Evolutionary conservation across 768 basidiomycete species (phyloP).

Genomic region (Tephrocybe sp.): DNA sequence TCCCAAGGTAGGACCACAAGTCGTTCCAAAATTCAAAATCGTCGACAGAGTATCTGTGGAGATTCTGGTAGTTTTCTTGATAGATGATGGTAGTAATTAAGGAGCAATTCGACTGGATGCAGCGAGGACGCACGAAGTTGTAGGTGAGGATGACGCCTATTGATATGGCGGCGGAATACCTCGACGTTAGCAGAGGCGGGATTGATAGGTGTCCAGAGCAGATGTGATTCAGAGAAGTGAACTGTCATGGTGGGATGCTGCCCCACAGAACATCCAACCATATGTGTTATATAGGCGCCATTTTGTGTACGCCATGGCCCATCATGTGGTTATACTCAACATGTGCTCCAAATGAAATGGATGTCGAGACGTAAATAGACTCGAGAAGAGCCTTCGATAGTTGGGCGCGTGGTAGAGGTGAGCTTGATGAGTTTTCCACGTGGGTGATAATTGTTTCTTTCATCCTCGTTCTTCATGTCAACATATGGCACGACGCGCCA

Average conservation of each 20-base stretch:
- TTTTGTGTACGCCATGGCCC: too few relatives aligned
- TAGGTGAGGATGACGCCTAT: slow-evolving; percentile 51
- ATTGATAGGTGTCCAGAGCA: slow-evolving; percentile 49
- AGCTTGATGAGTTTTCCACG: not conserved
- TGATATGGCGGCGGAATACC: slow-evolving; percentile 51
- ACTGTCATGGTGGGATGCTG: not conserved
- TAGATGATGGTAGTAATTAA: not conserved
- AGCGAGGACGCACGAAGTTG: slow-evolving; percentile 33
- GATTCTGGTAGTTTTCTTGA: slow-evolving; percentile 58
- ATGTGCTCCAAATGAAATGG: too few relatives aligned
- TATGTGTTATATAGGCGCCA: not conserved
- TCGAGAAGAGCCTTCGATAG: not conserved
- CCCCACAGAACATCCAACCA: too few relatives aligned
- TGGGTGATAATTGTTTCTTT: not conserved
- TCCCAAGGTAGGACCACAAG: slow-evolving; percentile 58
- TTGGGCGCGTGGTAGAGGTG: too few relatives aligned
- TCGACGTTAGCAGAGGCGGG: slow-evolving; percentile 45
- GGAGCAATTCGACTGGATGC: not conserved
- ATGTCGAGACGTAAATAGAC: too few relatives aligned
- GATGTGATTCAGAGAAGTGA: slow-evolving; percentile 28
- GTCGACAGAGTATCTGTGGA: slow-evolving; percentile 64
- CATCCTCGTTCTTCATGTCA: slow-evolving; percentile 36
- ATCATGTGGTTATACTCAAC: not conserved
- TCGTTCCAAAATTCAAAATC: slow-evolving; percentile 66
- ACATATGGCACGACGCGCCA: slow-evolving; percentile 52